Conservation (phyloP, 164 flowering plant species). For the Litsea cubeba region DNA sequence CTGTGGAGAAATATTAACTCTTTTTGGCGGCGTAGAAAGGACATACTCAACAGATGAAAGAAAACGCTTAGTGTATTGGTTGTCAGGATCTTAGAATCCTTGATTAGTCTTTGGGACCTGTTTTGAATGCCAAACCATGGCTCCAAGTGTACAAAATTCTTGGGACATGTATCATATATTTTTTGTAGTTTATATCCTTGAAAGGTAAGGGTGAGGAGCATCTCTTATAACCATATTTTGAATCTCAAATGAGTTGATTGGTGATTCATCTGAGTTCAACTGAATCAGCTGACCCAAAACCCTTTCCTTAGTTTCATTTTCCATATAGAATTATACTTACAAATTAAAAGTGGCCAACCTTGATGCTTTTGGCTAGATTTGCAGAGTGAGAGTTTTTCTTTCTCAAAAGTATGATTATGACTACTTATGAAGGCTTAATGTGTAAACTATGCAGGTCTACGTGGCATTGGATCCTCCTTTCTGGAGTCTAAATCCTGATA, state of each 20-base stretch:
- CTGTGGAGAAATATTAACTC: neutral
- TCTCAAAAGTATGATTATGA: neutral
- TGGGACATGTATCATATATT: neutral
- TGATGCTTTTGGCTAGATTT: neutral
- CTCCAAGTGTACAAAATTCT: neutral
- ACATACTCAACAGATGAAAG: no score
- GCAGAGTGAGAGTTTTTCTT: neutral
- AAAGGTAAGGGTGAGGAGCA: neutral
- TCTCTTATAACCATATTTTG: neutral
- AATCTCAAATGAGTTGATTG: neutral
- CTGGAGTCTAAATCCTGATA: conserved; percentile 60
- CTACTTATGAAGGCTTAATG: neutral
- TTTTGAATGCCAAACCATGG: neutral
- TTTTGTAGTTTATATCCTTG: neutral
- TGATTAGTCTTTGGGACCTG: no score
- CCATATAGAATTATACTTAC: neutral
- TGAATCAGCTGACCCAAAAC: neutral
- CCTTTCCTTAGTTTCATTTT: neutral
- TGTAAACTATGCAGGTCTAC: conserved; percentile 37
- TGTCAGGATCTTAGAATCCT: no score
- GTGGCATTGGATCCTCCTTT: conserved; percentile 70
- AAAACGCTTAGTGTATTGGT: no score
- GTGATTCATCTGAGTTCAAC: neutral
- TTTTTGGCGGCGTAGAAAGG: no score
- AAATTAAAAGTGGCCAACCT: neutral